A percentile compares a stretch with the other conserved stretches of the same genome.
Conservation (phyloP, 1,284 basidiomycete species). For the Takashimella koratensis region DNA sequence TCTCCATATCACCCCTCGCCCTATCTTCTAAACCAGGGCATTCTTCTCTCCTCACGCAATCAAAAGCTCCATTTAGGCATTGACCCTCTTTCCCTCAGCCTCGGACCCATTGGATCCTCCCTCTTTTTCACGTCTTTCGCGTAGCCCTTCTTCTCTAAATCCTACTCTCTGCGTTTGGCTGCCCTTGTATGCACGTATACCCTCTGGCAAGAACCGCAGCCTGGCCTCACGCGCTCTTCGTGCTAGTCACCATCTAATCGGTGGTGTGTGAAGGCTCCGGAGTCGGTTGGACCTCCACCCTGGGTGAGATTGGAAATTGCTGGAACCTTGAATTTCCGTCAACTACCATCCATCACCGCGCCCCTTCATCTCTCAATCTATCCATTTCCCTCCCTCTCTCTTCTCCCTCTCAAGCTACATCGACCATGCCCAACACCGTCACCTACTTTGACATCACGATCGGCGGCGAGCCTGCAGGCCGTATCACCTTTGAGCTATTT, state of each 20-base stretch:
- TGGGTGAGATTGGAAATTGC: not conserved
- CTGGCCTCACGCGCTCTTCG: too few relatives aligned
- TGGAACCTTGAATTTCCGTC: too few relatives aligned
- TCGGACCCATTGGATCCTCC: not conserved
- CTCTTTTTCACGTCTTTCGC: not conserved
- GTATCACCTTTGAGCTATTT: conserved; percentile 79
- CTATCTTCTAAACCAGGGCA: too few relatives aligned
- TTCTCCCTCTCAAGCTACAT: too few relatives aligned
- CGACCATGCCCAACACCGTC: conserved; percentile 49
- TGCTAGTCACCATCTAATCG: not conserved
- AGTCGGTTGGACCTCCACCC: not conserved
- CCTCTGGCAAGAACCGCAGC: too few relatives aligned
- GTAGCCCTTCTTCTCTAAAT: not conserved
- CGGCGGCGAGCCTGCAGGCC: conserved; percentile 56
- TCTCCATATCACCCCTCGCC: too few relatives aligned
- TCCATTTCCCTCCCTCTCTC: too few relatives aligned
- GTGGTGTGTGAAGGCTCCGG: not conserved
- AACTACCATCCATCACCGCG: too few relatives aligned
- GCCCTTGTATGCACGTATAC: conserved; percentile 15
- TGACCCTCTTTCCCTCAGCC: not conserved
- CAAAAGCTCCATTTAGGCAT: too few relatives aligned
- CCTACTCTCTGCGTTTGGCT: not conserved
- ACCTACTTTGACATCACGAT: conserved; percentile 74
- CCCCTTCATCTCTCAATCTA: too few relatives aligned
- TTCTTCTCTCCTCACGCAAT: too few relatives aligned